Conservation (phyloP, 176 grass and related monocot species). For the Carex parvula region DNA sequence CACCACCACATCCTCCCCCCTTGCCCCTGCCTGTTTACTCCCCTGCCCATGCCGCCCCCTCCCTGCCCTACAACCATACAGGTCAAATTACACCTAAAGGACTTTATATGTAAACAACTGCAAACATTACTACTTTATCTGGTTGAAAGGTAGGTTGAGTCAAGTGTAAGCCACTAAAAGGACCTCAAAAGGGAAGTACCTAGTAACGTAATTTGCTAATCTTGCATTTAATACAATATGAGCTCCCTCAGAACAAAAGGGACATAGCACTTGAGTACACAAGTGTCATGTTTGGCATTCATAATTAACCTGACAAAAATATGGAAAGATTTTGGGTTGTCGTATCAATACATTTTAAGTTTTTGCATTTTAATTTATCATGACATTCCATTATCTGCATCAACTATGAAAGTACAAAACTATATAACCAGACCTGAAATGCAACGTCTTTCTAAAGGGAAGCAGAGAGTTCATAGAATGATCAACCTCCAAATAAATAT, state of each 20-base stretch:
- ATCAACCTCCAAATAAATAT: conserved; percentile 87
- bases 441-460: conserved; percentile 83
- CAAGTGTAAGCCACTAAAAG: background rate
- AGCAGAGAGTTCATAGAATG: conserved; percentile 86
- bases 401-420: conserved; percentile 8
- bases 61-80: conserved; percentile 38
- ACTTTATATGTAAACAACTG: background rate
- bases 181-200: background rate
- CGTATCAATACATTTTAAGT: background rate
- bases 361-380: background rate
- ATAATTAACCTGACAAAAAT: background rate
- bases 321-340: background rate
- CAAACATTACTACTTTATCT: background rate
- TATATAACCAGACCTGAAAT: conserved; percentile 40
- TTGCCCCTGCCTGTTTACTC: conserved; percentile 72
- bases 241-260: background rate
- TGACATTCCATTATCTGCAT: background rate
- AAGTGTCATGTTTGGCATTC: background rate
- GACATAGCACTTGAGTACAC: background rate
- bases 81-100: background rate
- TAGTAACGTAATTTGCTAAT: background rate
- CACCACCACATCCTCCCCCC: conserved; percentile 77
- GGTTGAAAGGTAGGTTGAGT: background rate
- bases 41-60: conserved; percentile 76
- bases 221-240: background rate